Evolutionary conservation across 2,329 filamentous ascomycete species (phyloP), one percentile per base, ranked within the genome.

Genomic region (Acephala macrosclerotiorum): DNA sequence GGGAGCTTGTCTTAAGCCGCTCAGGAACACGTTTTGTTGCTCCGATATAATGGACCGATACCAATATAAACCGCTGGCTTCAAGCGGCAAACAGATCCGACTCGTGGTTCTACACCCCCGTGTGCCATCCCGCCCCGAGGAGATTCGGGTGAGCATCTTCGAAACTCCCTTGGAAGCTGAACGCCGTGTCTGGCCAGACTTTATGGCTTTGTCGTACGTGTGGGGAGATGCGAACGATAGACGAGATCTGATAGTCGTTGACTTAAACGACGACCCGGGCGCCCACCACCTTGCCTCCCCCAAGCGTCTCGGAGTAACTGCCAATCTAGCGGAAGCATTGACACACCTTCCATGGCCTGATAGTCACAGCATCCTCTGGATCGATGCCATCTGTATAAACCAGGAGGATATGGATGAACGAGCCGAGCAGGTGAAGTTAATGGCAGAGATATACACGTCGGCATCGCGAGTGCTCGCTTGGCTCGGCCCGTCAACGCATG

Each of bases 71-170:
- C 47, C 47, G 47, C 47, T 53, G 47, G n/a, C 47, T 53, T 20
- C 47, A 53, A 53, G 47, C 16, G 47, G 47, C 47, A 53, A 53
- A 53, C 47, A 53, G 47, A 25, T 53, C 16, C 47, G 47, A 53
- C 20, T 53, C 47, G 47, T 53, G 47, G n/a, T 53, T n/a, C 16
- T 53, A 53, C 47, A 53, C 47, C 47, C 47, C 47, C 47, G 6
- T n/a, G 47, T 53, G 47, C 47, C 47, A 14, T 53, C 47, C 7
- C 47, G 47, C 47, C 47, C 47, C 47, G 47, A 53, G 47, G 47
- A 53, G 47, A 53, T 53, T n/a, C 47, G 47, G 47, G 47, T 53
- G 47, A 53, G 16, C 47, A 53, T 53, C 47, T 53, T 53, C 47
- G 47, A 53, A 53, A 20, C 16, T 25, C 47, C 47, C 47, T n/a